A percentile compares a stretch with the other conserved stretches of the same genome.
Evolutionary conservation across 176 grass and related monocot genomes (phyloP).

Genomic region (Alloteropsis semialata): DNA sequence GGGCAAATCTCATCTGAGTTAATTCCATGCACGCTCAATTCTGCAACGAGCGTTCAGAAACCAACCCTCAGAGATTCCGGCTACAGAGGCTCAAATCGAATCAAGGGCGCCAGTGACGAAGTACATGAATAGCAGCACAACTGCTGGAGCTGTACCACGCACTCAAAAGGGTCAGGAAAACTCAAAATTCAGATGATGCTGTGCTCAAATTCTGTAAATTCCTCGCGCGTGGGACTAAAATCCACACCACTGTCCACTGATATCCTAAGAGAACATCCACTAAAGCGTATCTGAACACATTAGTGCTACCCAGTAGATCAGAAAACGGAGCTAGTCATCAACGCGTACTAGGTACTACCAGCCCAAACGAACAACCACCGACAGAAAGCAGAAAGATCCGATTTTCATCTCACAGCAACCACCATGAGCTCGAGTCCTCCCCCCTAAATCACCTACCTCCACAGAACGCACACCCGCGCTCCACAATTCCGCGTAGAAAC

Average conservation of each 20-base stretch:
- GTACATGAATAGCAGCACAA: background rate
- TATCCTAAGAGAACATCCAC: background rate
- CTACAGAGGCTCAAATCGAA: constrained; percentile 15
- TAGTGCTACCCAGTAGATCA: background rate
- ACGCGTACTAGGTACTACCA: background rate
- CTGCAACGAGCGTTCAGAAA: background rate
- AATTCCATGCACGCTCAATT: constrained; percentile 6
- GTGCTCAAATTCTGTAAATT: constrained; percentile 6
- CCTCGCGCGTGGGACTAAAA: background rate
- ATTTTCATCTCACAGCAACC: background rate
- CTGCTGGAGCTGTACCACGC: background rate
- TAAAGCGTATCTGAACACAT: background rate
- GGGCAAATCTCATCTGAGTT: background rate
- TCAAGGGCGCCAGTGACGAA: background rate
- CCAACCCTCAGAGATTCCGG: background rate
- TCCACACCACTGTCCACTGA: background rate
- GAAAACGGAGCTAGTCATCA: background rate
- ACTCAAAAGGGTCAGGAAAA: background rate
- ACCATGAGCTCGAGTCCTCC: background rate
- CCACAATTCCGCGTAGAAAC: constrained; percentile 25
- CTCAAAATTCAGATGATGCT: background rate
- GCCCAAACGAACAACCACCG: background rate
- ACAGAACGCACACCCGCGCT: background rate
- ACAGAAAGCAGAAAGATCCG: background rate
- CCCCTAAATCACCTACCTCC: background rate